Conservation (phyloP, 805 yeast genomes). For the Starmerella cellae region DNA sequence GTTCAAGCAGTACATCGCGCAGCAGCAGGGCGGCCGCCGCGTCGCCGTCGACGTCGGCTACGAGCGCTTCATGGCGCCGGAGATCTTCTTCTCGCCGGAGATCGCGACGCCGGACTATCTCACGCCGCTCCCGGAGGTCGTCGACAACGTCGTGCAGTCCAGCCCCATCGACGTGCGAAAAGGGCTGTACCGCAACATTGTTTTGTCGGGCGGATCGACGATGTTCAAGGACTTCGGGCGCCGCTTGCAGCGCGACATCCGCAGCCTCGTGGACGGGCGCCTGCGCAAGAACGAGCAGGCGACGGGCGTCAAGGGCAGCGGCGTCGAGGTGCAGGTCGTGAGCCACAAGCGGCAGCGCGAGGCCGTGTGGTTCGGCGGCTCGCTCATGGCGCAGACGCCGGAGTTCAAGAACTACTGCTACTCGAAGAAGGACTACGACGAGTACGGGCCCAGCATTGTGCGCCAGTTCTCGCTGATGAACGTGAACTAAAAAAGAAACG, state of each 20-base stretch:
- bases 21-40: conserved; percentile 51
- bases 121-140: conserved; percentile 92
- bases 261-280: conserved; percentile 75
- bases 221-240: conserved; percentile 98
- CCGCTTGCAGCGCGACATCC: conserved; percentile 89
- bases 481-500: conserved; percentile 35
- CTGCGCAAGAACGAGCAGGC: conserved; percentile 66
- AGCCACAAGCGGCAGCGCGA: conserved; percentile 94
- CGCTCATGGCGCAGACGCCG: conserved; percentile 88
- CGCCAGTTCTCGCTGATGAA: conserved; percentile 91
- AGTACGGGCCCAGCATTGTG: conserved; percentile 93
- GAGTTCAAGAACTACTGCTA: conserved; percentile 94
- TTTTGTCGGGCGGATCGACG: conserved; percentile 92
- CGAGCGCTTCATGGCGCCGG: conserved; percentile 98
- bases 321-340: conserved; percentile 93
- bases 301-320: conserved; percentile 58
- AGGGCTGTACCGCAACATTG: conserved; percentile 89
- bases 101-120: conserved; percentile 88
- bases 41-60: conserved; percentile 85
- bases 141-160: conserved; percentile 86
- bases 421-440: conserved; percentile 94
- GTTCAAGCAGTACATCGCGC: conserved; percentile 76
- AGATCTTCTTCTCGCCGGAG: conserved; percentile 95
- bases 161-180: conserved; percentile 97
- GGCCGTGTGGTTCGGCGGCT: conserved; percentile 99